Conservation (phyloP, 2,329 filamentous ascomycete species). For the Alternaria ethzedia region DNA sequence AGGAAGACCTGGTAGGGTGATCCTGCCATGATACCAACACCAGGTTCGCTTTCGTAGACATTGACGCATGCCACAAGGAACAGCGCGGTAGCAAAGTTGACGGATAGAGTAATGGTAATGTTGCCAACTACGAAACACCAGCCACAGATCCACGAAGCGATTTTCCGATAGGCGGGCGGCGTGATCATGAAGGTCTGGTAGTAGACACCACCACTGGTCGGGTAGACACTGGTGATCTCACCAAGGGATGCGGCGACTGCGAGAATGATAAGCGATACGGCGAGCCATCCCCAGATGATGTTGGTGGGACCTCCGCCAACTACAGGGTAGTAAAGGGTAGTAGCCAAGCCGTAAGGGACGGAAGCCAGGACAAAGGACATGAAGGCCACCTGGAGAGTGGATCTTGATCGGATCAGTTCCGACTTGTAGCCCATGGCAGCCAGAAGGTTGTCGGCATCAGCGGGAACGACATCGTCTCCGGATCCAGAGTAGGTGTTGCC, state of each 20-base stretch:
- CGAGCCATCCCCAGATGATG: slow-evolving; percentile 76
- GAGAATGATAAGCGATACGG: slow-evolving; percentile 71
- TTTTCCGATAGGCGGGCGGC: slow-evolving; percentile 63
- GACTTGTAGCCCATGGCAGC: slow-evolving; percentile 70
- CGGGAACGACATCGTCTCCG: slow-evolving; percentile 30
- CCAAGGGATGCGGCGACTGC: slow-evolving; percentile 72
- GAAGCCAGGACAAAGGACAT: slow-evolving; percentile 79
- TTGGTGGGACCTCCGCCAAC: slow-evolving; percentile 70
- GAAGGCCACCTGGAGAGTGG: slow-evolving; percentile 73
- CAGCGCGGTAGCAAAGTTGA: slow-evolving; percentile 73
- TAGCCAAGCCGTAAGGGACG: slow-evolving; percentile 75
- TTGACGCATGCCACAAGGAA: slow-evolving; percentile 64
- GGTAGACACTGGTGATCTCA: slow-evolving; percentile 78
- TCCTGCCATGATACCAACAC: slow-evolving; percentile 54
- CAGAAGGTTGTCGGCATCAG: slow-evolving; percentile 66
- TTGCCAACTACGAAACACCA: slow-evolving; percentile 82
- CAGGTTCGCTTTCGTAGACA: slow-evolving; percentile 58
- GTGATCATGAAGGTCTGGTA: slow-evolving; percentile 81
- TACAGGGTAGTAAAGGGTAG: slow-evolving; percentile 72
- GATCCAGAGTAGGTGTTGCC: slow-evolving; percentile 27
- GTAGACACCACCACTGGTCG: slow-evolving; percentile 79
- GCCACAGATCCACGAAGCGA: slow-evolving; percentile 74
- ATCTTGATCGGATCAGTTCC: slow-evolving; percentile 68
- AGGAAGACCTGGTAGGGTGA: slow-evolving; percentile 56
- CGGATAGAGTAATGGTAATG: slow-evolving; percentile 81